Percentiles rank a stretch among this genome's conserved stretches.
Evolutionary conservation across 1,284 basidiomycete species (phyloP).

Genomic region (Melampsora larici-populina): DNA sequence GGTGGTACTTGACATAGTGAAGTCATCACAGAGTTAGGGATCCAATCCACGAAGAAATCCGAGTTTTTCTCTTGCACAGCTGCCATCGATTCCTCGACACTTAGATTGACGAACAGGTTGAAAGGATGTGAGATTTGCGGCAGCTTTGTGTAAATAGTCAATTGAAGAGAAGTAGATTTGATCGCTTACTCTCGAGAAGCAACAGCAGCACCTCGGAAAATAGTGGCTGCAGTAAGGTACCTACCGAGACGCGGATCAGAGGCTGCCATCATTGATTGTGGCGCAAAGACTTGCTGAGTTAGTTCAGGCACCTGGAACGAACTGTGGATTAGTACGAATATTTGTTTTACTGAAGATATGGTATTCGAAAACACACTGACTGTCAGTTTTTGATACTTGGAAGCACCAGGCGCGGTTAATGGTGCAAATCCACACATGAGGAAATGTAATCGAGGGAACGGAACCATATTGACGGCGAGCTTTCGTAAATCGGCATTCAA

Average conservation of each 20-base stretch:
- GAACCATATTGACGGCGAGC: slow-evolving; percentile 48
- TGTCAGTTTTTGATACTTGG: slow-evolving; percentile 52
- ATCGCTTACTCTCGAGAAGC: slow-evolving; percentile 49
- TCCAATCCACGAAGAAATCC: slow-evolving; percentile 54
- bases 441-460: slow-evolving; percentile 55
- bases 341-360: not conserved
- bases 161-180: slow-evolving; percentile 37
- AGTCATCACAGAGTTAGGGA: slow-evolving; percentile 53
- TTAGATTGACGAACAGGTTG: not conserved
- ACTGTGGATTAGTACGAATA: not conserved
- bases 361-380: not conserved
- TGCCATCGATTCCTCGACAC: slow-evolving; percentile 53
- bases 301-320: slow-evolving; percentile 51
- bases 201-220: slow-evolving; percentile 52
- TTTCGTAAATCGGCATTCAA: slow-evolving; percentile 61
- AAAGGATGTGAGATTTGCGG: not conserved
- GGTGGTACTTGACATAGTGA: slow-evolving; percentile 51
- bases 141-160: too few species aligned
- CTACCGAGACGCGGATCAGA: slow-evolving; percentile 53
- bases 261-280: slow-evolving; percentile 54
- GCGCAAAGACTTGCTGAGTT: slow-evolving; percentile 53
- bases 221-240: slow-evolving; percentile 53
- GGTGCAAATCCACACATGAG: slow-evolving; percentile 54
- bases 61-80: slow-evolving; percentile 53
- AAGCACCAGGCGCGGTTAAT: slow-evolving; percentile 52